phyloP scores from a whole-genome alignment of 352 stramenopile genomes.

The Globisporangium perplexum region DNA sequence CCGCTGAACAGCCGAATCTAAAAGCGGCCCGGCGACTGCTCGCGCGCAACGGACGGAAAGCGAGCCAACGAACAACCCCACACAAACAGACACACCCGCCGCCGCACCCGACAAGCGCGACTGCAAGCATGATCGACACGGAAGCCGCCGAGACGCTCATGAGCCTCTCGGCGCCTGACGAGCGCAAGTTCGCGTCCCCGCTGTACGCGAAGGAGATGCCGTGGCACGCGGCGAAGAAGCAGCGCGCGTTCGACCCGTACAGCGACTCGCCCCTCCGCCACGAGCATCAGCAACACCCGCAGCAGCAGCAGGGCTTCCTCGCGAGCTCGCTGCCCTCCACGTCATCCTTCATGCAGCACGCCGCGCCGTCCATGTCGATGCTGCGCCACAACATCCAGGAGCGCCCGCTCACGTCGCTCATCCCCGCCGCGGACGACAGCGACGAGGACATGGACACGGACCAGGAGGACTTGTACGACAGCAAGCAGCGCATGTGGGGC shows the following conservation, averaged over 20 bases:
- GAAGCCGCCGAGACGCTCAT: constrained; percentile 78
- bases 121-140: constrained; percentile 50
- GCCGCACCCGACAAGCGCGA: too few species aligned
- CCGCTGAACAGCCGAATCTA: too few species aligned
- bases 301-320: constrained; percentile 31
- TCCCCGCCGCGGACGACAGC: constrained; percentile 39
- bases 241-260: constrained; percentile 16
- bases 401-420: constrained; percentile 66
- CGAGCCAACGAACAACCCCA: too few species aligned
- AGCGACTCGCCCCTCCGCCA: not conserved
- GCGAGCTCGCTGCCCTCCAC: constrained; percentile 46
- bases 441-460: constrained; percentile 53
- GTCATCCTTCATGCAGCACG: constrained; percentile 40
- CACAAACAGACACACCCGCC: not conserved
- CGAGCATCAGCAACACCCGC: constrained; percentile 8
- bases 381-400: constrained; percentile 56
- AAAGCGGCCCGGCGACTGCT: too few species aligned
- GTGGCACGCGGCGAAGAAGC: constrained; percentile 32
- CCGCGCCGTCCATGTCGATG: constrained; percentile 27
- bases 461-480: constrained; percentile 43
- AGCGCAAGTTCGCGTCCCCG: constrained; percentile 53
- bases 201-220: constrained; percentile 51
- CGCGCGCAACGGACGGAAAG: too few species aligned
- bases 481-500: constrained; percentile 29
- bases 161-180: constrained; percentile 71